Evolutionary conservation across 1,284 basidiomycete species (phyloP).

Genomic region (Heliocybe sulcata): DNA sequence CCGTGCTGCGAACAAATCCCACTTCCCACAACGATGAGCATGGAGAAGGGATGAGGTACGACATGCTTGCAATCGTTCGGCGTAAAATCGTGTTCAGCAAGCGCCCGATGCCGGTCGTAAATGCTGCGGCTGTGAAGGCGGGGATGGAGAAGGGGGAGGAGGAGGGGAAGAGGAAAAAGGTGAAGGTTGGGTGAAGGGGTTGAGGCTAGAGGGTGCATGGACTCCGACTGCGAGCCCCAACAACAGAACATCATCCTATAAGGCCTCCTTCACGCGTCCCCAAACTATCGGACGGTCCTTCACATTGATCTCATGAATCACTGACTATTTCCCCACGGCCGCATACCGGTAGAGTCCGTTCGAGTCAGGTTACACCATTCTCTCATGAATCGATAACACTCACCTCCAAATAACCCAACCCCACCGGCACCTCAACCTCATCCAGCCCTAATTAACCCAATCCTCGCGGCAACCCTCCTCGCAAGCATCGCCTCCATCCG

Average conservation of each 20-base stretch:
- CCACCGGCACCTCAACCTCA: neutral
- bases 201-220: too few species aligned
- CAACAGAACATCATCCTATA: too few species aligned
- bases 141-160: neutral
- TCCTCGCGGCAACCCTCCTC: constrained; percentile 76
- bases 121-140: neutral
- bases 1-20: constrained; percentile 1
- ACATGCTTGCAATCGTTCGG: constrained; percentile 55
- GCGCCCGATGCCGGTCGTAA: constrained; percentile 62
- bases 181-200: neutral
- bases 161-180: neutral
- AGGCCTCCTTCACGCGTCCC: too few species aligned
- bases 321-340: too few species aligned
- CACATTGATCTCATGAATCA: too few species aligned
- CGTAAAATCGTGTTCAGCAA: constrained; percentile 76
- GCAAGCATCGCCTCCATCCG: constrained; percentile 68
- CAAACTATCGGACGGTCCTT: too few species aligned
- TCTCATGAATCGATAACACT: too few species aligned
- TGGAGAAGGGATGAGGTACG: constrained; percentile 32
- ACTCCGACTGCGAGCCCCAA: neutral
- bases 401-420: neutral
- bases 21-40: constrained; percentile 12
- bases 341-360: too few species aligned
- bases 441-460: constrained; percentile 44
- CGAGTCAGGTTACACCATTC: too few species aligned